These are phyloP conservation scores for Fagopyrum tataricum DNA, from an alignment of 148 eudicot genomes.

Conservation along the genomic window DNA sequence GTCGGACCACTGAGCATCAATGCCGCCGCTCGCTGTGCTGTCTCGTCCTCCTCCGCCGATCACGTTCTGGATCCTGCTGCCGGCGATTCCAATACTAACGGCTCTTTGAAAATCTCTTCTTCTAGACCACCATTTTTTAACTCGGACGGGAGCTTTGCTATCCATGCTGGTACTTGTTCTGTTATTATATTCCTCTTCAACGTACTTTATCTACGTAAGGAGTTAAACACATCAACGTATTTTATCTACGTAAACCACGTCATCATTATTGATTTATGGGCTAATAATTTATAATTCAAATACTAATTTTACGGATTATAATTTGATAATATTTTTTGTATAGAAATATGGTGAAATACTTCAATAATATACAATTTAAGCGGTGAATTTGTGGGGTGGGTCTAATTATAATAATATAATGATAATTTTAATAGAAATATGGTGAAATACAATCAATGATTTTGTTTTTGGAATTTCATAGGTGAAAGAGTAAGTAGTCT, in stretches of 20 bases:
- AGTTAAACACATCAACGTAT: no score
- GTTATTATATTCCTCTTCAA: not conserved
- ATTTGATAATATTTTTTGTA: no score
- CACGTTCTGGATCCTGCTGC: constrained; percentile 17
- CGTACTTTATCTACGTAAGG: no score
- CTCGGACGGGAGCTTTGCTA: constrained; percentile 69
- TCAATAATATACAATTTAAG: no score
- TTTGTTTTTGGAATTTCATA: constrained; percentile 7
- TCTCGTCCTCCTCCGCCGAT: constrained; percentile 29
- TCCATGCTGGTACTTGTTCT: constrained; percentile 77
- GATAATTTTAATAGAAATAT: no score
- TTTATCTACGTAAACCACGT: no score
- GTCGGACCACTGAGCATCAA: constrained; percentile 70
- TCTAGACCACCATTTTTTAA: constrained; percentile 42
- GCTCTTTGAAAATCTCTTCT: constrained; percentile 24
- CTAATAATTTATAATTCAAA: no score
- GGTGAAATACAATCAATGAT: not conserved
- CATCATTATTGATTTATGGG: no score
- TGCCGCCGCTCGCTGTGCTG: not conserved
- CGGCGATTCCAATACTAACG: constrained; percentile 19
- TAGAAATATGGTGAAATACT: no score
- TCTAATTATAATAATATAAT: no score
- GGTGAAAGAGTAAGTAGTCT: constrained; percentile 84
- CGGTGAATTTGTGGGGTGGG: no score
- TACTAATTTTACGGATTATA: no score